A percentile compares a stretch with the other conserved stretches of the same genome.
Conservation (phyloP, 1,284 basidiomycete genomes). For the Ceratobasidium sp. region DNA sequence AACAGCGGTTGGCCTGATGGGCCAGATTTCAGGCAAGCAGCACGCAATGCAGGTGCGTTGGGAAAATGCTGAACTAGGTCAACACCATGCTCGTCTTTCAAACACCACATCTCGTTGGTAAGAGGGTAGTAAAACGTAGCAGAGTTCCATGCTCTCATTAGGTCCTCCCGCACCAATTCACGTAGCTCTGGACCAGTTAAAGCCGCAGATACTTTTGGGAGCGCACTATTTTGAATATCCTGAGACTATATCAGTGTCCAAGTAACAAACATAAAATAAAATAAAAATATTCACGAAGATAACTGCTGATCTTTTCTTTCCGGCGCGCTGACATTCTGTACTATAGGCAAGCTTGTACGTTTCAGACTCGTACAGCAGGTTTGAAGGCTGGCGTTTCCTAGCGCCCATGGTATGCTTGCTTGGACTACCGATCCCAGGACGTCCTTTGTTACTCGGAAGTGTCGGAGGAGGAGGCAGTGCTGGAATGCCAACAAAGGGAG, state of each 20-base stretch:
- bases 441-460: no score
- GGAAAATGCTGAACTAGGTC: not conserved
- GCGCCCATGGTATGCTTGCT: no score
- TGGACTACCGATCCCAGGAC: no score
- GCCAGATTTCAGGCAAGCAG: not conserved
- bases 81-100: not conserved
- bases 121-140: not conserved
- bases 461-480: no score
- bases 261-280: no score
- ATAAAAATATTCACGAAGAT: not conserved
- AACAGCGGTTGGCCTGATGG: not conserved
- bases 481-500: no score
- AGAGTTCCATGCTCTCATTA: not conserved
- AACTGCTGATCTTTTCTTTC: not conserved
- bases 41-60: not conserved
- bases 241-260: not conserved
- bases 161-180: not conserved
- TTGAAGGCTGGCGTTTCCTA: no score
- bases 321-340: not conserved
- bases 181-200: not conserved
- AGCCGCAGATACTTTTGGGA: not conserved
- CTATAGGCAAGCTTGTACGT: not conserved
- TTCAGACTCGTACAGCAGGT: no score
- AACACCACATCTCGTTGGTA: not conserved
- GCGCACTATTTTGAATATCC: not conserved